Base-by-base conservation (phyloP, 441 rosid species). In the Macaranga tanarius region DNA sequence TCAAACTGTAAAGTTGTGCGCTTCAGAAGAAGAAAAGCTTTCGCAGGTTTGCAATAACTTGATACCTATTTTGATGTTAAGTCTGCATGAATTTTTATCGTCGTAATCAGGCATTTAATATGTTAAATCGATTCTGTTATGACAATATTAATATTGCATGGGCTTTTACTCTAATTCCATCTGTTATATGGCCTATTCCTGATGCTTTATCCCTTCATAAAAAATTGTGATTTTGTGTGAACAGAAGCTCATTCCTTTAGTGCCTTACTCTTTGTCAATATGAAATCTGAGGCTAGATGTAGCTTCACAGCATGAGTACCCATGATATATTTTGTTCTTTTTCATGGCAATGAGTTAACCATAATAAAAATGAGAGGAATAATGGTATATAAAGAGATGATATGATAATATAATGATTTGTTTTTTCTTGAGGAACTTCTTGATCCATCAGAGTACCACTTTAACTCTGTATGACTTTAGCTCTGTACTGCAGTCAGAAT, bases 1-100 rank as follows among this genome's bases (percentile, higher is more conserved):
- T 70, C 88, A 86, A 75, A 80, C 82, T 48, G 69, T 83, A 62
- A 52, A 75, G 61, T 78, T 85, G 57, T 88, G 89, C 65, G 19
- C 75, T 51, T 79, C 84, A 0, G 76, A 81, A 76, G 85, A 79
- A 60, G 79, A 84, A 82, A 86, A 80, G 68, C 68, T 70, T 61
- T 77, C 42, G 16, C 86, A 88, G 94, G 92, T 90, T 73, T 73
- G 42, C 66, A 68, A 28, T 26, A 34, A 50, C 50, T 16, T 12
- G 69, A 44, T 62, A n/a, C 31, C 70, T 45, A 47, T 44, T 17
- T 64, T n/a, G 8, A 44, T n/a, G 44, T 11, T 54, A 6, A 12
- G 3, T 40, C 59, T 13, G 56, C 15, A 45, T 28, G 16, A 12
- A 44, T 65, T 31, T 3, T 47, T 11, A 50, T 20, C 12, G 12